Conservation (phyloP, 192 early-diverging fungal species). For the Thamnidium elegans region DNA sequence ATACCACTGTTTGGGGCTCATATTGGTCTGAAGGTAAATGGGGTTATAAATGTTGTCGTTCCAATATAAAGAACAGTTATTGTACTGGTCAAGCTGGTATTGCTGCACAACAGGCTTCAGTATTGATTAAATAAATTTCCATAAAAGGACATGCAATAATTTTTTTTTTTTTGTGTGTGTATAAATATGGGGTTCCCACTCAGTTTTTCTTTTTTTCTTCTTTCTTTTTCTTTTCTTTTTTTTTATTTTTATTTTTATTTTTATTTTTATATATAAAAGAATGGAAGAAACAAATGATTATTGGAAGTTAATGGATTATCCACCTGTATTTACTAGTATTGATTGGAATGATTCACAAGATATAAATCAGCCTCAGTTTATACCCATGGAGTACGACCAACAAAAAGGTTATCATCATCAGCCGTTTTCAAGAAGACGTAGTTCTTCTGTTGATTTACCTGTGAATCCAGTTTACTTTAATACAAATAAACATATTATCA, state of each 20-base stretch:
- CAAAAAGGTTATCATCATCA: background rate
- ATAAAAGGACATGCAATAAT: too few species aligned
- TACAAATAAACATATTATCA: background rate
- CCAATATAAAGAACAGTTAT: constrained; percentile 77
- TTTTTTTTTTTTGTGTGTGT: too few species aligned
- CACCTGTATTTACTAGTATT: constrained; percentile 10
- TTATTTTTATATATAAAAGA: background rate
- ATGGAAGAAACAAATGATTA: background rate
- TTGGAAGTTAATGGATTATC: background rate
- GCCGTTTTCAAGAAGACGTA: constrained; percentile 15
- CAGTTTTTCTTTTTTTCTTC: background rate
- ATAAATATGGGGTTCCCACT: background rate
- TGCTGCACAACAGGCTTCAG: constrained; percentile 56
- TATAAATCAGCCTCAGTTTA: background rate
- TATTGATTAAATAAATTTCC: constrained; percentile 14
- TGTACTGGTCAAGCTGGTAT: constrained; percentile 83
- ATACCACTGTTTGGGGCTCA: constrained; percentile 89
- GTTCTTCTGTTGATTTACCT: constrained; percentile 19
- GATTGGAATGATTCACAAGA: constrained; percentile 7
- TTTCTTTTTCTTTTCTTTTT: background rate
- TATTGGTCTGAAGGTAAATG: constrained; percentile 93
- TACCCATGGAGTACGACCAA: constrained; percentile 6
- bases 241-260: background rate
- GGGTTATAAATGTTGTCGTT: constrained; percentile 95
- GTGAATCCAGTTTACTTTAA: background rate